Percentiles rank a stretch among this genome's conserved stretches.
These are phyloP conservation scores for Kondoa malvinella DNA, from an alignment of 768 basidiomycete species.

Conservation along the genomic window DNA sequence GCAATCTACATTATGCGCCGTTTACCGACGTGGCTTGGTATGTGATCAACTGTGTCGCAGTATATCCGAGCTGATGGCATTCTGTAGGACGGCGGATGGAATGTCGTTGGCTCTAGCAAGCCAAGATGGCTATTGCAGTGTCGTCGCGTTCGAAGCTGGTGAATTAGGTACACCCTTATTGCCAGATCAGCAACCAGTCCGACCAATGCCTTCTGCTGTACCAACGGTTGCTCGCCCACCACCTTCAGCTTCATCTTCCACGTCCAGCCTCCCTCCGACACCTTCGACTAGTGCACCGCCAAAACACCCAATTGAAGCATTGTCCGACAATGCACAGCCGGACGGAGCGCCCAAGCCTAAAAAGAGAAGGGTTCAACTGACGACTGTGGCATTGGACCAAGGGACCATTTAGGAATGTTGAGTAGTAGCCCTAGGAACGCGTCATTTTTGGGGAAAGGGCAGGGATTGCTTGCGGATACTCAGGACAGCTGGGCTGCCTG, in stretches of 20 bases:
- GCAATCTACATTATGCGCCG: constrained; percentile 89
- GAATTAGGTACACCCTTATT: constrained; percentile 76
- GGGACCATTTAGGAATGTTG: background rate
- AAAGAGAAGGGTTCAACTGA: background rate
- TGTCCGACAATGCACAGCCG: too few species aligned
- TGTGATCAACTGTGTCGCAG: constrained; percentile 29
- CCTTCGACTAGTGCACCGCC: background rate
- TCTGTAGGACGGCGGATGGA: constrained; percentile 77
- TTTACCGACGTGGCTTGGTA: constrained; percentile 95
- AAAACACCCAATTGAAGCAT: too few species aligned
- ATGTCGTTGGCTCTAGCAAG: constrained; percentile 79
- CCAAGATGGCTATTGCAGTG: constrained; percentile 91
- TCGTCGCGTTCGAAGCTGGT: constrained; percentile 62
- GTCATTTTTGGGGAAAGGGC: background rate
- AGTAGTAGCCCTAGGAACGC: background rate
- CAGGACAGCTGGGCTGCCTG: too few species aligned
- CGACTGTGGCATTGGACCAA: background rate
- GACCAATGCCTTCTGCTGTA: constrained; percentile 53
- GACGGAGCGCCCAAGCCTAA: background rate
- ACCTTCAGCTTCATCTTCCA: background rate
- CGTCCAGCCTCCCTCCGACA: too few species aligned
- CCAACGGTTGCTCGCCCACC: constrained; percentile 27
- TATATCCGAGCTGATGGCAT: background rate
- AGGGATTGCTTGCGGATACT: too few species aligned
- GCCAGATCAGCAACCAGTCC: constrained; percentile 57